A percentile compares a stretch with the other conserved stretches of the same genome.
phyloP scores from a whole-genome alignment of 192 early-diverging fungal genomes.

The Gaertneriomyces semiglobifer region DNA sequence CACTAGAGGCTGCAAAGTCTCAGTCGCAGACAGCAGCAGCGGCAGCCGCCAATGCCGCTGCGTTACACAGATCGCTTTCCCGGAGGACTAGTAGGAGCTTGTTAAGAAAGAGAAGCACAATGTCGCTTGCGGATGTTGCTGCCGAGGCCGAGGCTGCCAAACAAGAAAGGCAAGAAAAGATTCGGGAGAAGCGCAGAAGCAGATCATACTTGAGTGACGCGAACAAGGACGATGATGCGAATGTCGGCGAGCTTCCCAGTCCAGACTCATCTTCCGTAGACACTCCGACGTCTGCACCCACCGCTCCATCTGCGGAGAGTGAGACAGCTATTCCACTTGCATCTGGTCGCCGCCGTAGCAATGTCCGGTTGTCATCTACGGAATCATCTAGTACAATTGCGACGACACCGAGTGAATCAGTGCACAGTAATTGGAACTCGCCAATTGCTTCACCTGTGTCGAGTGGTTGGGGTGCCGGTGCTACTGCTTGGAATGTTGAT shows the following conservation, averaged over 20 bases:
- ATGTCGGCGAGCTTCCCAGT: no score
- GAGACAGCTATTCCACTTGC: slow-evolving; percentile 12
- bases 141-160: slow-evolving; percentile 38
- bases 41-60: neutral
- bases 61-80: slow-evolving; percentile 8
- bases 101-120: slow-evolving; percentile 15
- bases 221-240: no score
- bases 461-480: slow-evolving; percentile 21
- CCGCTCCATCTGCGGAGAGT: slow-evolving; percentile 22
- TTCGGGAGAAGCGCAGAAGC: slow-evolving; percentile 41
- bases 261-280: no score
- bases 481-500: slow-evolving; percentile 1
- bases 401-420: no score
- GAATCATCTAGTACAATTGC: neutral
- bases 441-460: neutral
- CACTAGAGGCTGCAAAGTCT: slow-evolving; percentile 17
- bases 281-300: neutral
- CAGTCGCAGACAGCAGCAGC: slow-evolving; percentile 13
- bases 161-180: slow-evolving; percentile 43
- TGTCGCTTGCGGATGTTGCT: slow-evolving; percentile 30
- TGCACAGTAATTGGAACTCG: neutral
- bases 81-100: slow-evolving; percentile 7
- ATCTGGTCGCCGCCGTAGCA: slow-evolving; percentile 17
- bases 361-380: neutral
- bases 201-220: neutral